Percentiles rank a stretch among this genome's conserved stretches.
Conservation (phyloP, 2,329 filamentous ascomycete species). For the Phialophora expanda region DNA sequence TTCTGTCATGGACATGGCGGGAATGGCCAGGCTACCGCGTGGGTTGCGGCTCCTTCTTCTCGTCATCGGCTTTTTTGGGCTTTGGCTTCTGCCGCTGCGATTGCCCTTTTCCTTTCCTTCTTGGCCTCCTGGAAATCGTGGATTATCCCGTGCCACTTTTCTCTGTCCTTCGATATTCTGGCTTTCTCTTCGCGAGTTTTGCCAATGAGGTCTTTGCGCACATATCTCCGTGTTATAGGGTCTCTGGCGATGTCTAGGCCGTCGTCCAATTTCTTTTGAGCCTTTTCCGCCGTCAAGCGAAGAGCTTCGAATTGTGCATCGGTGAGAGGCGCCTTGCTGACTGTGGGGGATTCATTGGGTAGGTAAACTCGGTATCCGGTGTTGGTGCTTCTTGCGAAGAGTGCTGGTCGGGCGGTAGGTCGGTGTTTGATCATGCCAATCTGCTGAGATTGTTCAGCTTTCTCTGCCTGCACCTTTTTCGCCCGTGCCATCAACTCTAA, state of each 20-base stretch:
- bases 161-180: not conserved
- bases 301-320: not conserved
- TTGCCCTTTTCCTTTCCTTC: not conserved
- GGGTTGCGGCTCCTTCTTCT: not conserved
- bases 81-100: slow-evolving; percentile 1
- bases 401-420: not conserved
- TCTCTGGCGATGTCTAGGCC: not conserved
- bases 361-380: not conserved
- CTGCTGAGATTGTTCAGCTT: not conserved
- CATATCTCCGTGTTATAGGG: not conserved
- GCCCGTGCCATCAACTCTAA: not conserved
- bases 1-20: not conserved
- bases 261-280: not conserved
- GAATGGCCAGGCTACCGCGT: not conserved
- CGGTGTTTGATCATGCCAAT: not conserved
- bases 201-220: slow-evolving; percentile 1
- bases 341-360: not conserved
- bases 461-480: not conserved
- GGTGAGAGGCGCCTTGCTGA: not conserved
- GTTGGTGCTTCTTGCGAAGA: not conserved
- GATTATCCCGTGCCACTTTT: not conserved
- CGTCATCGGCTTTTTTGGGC: not conserved
- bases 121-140: not conserved
- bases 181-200: not conserved
- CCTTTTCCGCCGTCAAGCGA: not conserved